Evolutionary conservation across 192 early-diverging fungal genomes (phyloP).

Genomic region (Dissophora ornata): DNA sequence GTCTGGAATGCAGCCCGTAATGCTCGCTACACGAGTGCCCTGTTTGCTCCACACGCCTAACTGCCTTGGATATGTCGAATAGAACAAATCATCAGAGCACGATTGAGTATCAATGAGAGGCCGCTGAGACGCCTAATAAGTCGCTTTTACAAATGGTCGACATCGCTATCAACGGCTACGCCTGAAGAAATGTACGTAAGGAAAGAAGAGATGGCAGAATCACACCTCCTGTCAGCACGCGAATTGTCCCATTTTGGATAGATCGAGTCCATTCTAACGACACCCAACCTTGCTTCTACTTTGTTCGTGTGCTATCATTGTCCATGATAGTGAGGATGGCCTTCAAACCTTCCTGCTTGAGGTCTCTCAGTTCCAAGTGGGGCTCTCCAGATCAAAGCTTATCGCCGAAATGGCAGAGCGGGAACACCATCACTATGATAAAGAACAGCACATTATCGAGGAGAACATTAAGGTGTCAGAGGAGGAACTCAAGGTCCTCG

Average conservation of each 20-base stretch:
- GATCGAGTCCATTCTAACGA: too few relatives aligned
- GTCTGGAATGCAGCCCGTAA: too few relatives aligned
- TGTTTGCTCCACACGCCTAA: neutral
- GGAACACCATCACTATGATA: conserved; percentile 26
- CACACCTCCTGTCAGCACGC: too few relatives aligned
- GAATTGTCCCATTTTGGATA: too few relatives aligned
- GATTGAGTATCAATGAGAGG: conserved; percentile 46
- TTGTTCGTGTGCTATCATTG: neutral
- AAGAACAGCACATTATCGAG: conserved; percentile 33
- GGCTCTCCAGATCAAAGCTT: conserved; percentile 30
- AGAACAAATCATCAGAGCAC: conserved; percentile 37
- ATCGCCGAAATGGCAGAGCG: conserved; percentile 43
- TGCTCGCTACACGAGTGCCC: too few relatives aligned
- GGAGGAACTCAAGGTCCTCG: conserved; percentile 29
- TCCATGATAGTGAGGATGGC: conserved; percentile 16
- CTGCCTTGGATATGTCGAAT: neutral
- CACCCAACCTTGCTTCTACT: neutral
- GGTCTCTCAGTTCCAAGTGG: conserved; percentile 29
- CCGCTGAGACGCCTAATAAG: conserved; percentile 24
- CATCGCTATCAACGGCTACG: conserved; percentile 4
- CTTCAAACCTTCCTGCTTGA: conserved; percentile 23
- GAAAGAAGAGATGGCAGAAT: too few relatives aligned
- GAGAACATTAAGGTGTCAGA: conserved; percentile 15
- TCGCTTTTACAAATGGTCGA: conserved; percentile 36
- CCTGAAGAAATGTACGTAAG: conserved; percentile 25